Evolutionary conservation across 2,329 filamentous ascomycete species (phyloP), one percentile per base, ranked within the genome.

Genomic region (Calonectria multiphialidica): DNA sequence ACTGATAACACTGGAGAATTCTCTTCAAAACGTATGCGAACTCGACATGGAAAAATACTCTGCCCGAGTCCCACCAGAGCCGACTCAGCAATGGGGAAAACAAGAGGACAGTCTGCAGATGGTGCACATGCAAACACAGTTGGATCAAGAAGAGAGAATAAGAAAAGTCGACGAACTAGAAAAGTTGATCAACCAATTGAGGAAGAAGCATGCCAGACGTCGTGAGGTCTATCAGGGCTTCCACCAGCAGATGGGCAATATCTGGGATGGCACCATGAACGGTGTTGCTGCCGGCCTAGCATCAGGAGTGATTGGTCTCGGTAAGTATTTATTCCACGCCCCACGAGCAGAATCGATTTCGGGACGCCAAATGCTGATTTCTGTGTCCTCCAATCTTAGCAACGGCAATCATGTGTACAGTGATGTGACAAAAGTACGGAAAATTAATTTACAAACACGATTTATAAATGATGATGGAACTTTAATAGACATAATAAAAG

Each of bases 201-300:
- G 47, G 35, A 49, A 33, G 18, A 33, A 35, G 16, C 7, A 37
- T 18, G 13, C 13, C 8, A 37, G 53, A 21, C 23, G 13, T 10
- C 70, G 50, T 2, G 18, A 9, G 33, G 33, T 47, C 9, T 53
- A 65, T 12, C 15, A 62, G 42, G 50, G 5, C 13, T 65, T 72
- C n/a, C 70, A 21, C 8, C 18, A 21, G 33, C 49, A 68, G 25
- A 65, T 13, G 9, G 23, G 23, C n/a, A 65, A 50, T 23, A 13
- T 68, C 30, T 44, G 50, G 49, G 30, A 72, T 50, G 70, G 59
- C 2, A 57, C 59, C 13, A 33, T 68, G 49, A 65, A 68, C 23
- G 69, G 69, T 16, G 33, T 71, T 64, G 57, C 69, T 3, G 64
- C 57, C 5, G 65, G 69, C 9, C 6, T 50, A 15, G 35, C 65